Evolutionary conservation across 805 yeast genomes (phyloP), one percentile per base, ranked within the genome.

Genomic region (Candida tibetensis): DNA sequence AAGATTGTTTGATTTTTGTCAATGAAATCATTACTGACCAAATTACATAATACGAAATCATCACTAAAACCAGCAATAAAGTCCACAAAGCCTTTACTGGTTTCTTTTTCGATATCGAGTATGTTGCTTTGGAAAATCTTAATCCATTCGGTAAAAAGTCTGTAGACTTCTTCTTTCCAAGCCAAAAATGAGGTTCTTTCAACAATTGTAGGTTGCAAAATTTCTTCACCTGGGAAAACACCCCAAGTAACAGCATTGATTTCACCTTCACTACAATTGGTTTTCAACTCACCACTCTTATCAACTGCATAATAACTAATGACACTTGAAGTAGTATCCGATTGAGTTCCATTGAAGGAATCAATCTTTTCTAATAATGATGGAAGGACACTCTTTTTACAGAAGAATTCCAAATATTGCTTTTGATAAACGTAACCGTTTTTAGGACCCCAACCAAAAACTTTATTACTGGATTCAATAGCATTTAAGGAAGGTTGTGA

Each of bases 171-270:
- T 59, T 91, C 96, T 60, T 88, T 90, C 98, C 98, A 91, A 10
- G 98, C 98, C 51, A 90, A 68, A 63, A 91, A 91, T 2, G 96
- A 87, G 27, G 82, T 79, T 54, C 81, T 83, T 60, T 91, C 98
- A 15, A 91, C 97, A 58, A 91, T 88, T 0, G 98, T 91, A 36
- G 98, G 97, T 66, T 91, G 98, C 46, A 87, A 73, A 37, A 91
- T 85, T 65, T 91, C 97, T 55, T 83, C 84, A 27, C 96, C 96
- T 18, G 98, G 97, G 79, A 87, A 89, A 39, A 90, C 88, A 46
- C 98, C 98, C 98, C 98, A 91, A 14, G 98, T 91, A 40, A 91
- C 97, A 6, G 98, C 96, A 56, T 87, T 90, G 46, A 95, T 89
- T 45, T 80, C 84, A 26, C 81, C 86, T 31, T 77, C 81, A 17